Evolutionary conservation across 495 filamentous ascomycete genomes (phyloP).

Genomic region (Penicillium odoratum): DNA sequence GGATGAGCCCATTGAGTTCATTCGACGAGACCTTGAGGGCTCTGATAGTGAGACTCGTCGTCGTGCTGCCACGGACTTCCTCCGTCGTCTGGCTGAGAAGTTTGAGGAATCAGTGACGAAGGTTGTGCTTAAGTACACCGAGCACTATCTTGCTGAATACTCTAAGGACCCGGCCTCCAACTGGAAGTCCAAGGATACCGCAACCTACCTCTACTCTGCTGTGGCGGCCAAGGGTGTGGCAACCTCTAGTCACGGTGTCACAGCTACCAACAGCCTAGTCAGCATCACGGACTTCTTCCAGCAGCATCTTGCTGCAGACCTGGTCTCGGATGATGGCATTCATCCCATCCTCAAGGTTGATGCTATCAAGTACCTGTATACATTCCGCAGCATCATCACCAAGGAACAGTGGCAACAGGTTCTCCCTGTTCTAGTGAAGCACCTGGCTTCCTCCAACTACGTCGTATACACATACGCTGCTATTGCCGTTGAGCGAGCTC

Average conservation of each 20-base stretch:
- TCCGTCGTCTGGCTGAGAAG: conserved; percentile 80
- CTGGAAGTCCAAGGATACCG: conserved; percentile 97
- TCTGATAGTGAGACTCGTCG: conserved; percentile 92
- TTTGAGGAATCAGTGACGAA: conserved; percentile 82
- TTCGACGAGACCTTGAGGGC: conserved; percentile 91
- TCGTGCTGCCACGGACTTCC: conserved; percentile 89
- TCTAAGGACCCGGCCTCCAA: conserved; percentile 64
- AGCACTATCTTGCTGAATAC: conserved; percentile 72
- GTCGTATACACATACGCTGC: conserved; percentile 97
- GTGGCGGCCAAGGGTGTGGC: conserved; percentile 88
- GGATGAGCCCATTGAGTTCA: conserved; percentile 98
- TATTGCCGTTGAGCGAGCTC: conserved; percentile 85
- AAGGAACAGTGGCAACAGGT: conserved; percentile 85
- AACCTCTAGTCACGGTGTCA: conserved; percentile 83
- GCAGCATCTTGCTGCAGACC: conserved; percentile 80
- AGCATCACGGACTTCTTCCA: conserved; percentile 93
- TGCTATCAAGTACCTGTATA: conserved; percentile 95
- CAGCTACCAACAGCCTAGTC: conserved; percentile 78
- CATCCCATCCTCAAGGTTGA: conserved; percentile 92
- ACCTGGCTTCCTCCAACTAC: conserved; percentile 82
- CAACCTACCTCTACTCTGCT: conserved; percentile 90
- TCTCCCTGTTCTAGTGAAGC: conserved; percentile 85
- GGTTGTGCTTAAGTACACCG: conserved; percentile 78
- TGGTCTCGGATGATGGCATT: conserved; percentile 62
- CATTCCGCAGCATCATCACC: conserved; percentile 86